phyloP scores from a whole-genome alignment of 306 rosid species.

The Acmispon strigosus region DNA sequence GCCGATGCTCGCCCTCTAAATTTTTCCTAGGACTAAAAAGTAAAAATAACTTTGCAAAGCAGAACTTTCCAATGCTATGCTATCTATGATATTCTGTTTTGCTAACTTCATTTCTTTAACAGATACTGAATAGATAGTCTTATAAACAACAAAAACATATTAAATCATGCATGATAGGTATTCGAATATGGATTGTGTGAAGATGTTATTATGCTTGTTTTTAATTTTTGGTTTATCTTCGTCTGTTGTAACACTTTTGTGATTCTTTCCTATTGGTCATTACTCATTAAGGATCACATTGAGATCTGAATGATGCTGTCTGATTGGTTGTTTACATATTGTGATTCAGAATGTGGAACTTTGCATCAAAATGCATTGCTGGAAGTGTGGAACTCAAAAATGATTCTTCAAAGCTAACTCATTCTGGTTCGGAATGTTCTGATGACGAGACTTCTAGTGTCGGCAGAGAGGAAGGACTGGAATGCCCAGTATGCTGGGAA shows the following conservation, averaged over 20 bases:
- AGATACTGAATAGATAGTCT: neutral
- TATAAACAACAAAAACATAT: neutral
- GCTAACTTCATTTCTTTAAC: neutral
- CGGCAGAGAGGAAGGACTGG: constrained; percentile 89
- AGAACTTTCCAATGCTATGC: neutral
- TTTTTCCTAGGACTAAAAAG: neutral
- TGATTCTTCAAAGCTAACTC: constrained; percentile 41
- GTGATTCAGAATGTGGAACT: constrained; percentile 73
- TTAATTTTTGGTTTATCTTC: neutral
- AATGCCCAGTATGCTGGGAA: constrained; percentile 97
- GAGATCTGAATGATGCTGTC: constrained; percentile 25
- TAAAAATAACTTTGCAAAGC: neutral
- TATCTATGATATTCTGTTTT: neutral
- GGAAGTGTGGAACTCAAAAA: constrained; percentile 56
- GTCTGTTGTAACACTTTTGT: neutral
- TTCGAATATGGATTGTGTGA: neutral
- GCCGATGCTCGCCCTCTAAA: too few relatives aligned
- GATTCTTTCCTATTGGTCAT: constrained; percentile 7
- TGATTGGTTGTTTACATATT: constrained; percentile 24
- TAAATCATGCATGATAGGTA: neutral
- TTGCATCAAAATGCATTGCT: constrained; percentile 78
- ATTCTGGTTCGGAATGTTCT: constrained; percentile 63
- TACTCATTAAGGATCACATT: constrained; percentile 8
- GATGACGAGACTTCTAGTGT: constrained; percentile 77
- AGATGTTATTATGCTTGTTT: neutral